phyloP scores from a whole-genome alignment of 495 filamentous ascomycete species.

The Sporormia fimetaria region DNA sequence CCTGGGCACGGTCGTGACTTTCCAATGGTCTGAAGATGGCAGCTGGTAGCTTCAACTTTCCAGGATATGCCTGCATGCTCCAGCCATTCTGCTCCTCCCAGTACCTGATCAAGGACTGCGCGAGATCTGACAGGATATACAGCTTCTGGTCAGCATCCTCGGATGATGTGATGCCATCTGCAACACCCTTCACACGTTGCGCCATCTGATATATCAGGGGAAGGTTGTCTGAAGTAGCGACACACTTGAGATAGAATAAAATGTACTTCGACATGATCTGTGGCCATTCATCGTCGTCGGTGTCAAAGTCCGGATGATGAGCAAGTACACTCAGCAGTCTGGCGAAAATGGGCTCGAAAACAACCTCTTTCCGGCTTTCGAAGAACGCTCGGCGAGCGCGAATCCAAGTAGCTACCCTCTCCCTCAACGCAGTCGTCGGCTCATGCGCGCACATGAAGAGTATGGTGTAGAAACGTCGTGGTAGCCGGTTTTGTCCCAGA shows the following conservation, averaged over 20 bases:
- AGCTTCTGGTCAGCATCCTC: conserved; percentile 43
- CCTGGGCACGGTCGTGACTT: conserved; percentile 66
- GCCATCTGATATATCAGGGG: conserved; percentile 84
- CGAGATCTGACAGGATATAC: conserved; percentile 80
- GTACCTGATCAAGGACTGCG: conserved; percentile 66
- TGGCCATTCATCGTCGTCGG: conserved; percentile 54
- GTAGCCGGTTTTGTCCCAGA: conserved; percentile 54
- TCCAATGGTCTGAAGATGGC: conserved; percentile 64
- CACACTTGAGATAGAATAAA: conserved; percentile 71
- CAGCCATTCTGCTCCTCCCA: conserved; percentile 72
- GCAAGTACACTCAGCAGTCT: conserved; percentile 78
- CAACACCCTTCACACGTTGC: conserved; percentile 82
- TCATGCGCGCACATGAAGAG: conserved; percentile 87
- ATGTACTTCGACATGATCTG: conserved; percentile 75
- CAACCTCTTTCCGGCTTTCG: conserved; percentile 41
- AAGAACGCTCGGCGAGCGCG: conserved; percentile 52
- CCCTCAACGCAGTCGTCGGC: conserved; percentile 54
- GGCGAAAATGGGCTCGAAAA: conserved; percentile 76
- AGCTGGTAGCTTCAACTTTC: conserved; percentile 66
- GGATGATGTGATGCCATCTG: conserved; percentile 57
- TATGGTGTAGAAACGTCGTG: conserved; percentile 71
- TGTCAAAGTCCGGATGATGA: conserved; percentile 85
- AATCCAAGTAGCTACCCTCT: conserved; percentile 75
- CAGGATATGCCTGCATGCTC: conserved; percentile 68
- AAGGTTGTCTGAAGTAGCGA: conserved; percentile 77